A percentile compares a stretch with the other conserved stretches of the same genome.
Evolutionary conservation across 805 yeast species (phyloP).

Genomic region (Teunomyces kruisii): DNA sequence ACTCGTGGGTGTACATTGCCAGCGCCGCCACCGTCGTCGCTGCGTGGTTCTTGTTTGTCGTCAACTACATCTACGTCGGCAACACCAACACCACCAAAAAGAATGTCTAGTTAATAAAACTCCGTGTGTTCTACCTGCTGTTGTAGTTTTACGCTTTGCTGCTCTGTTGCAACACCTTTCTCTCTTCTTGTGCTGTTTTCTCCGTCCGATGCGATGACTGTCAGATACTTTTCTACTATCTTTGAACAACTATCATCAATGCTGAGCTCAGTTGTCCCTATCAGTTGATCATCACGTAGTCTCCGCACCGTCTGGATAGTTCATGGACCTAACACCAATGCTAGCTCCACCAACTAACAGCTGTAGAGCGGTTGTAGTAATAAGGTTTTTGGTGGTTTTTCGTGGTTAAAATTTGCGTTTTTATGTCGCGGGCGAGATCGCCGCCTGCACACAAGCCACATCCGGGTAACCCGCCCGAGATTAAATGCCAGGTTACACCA

Average conservation of each 20-base stretch:
- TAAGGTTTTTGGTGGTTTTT: too few relatives aligned
- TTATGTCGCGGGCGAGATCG: not conserved
- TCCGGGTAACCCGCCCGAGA: not conserved
- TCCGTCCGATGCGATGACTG: not conserved
- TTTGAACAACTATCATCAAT: conserved; percentile 17
- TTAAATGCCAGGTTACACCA: not conserved
- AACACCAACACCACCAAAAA: conserved; percentile 28
- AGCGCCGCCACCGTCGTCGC: conserved; percentile 66
- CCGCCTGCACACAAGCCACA: not conserved
- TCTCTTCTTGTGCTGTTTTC: not conserved
- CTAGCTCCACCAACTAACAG: not conserved
- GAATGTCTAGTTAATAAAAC: conserved; percentile 13
- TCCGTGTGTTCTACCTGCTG: too few relatives aligned
- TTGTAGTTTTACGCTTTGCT: too few relatives aligned
- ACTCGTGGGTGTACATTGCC: conserved; percentile 87
- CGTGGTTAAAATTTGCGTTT: too few relatives aligned
- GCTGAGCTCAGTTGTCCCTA: conserved; percentile 20
- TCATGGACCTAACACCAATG: conserved; percentile 1
- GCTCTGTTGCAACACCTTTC: too few relatives aligned
- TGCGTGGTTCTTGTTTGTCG: conserved; percentile 79
- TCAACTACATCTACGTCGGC: conserved; percentile 53
- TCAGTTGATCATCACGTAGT: conserved; percentile 15
- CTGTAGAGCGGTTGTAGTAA: too few relatives aligned
- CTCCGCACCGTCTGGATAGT: not conserved
- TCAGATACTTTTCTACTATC: conserved; percentile 17